These are phyloP conservation scores for Pestalotiopsis sp. DNA, from an alignment of 2,329 filamentous ascomycete species.

Conservation along the genomic window DNA sequence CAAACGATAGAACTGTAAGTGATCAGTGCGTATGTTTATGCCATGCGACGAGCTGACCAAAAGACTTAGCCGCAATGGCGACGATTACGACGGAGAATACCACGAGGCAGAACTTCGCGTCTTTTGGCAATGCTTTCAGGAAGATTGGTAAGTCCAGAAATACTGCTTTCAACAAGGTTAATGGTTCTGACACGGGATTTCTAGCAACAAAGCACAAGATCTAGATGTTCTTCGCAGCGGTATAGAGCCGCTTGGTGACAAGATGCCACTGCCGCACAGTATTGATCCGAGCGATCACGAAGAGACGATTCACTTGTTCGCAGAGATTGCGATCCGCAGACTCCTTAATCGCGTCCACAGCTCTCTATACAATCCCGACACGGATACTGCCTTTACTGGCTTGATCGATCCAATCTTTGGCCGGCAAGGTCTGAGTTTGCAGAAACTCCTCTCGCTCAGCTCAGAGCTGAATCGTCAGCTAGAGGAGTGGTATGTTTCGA, in stretches of 20 bases:
- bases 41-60: constrained; percentile 9
- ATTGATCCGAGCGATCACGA: constrained; percentile 34
- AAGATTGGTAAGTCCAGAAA: constrained; percentile 61
- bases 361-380: constrained; percentile 39
- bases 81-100: constrained; percentile 22
- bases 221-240: constrained; percentile 45
- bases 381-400: constrained; percentile 22
- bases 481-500: constrained; percentile 40
- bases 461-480: constrained; percentile 40
- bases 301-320: constrained; percentile 40
- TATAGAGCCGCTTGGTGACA: constrained; percentile 38
- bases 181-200: not conserved
- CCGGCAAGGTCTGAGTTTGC: constrained; percentile 30
- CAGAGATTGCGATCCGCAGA: constrained; percentile 43
- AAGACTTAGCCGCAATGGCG: constrained; percentile 20
- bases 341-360: constrained; percentile 45
- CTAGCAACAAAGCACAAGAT: constrained; percentile 71
- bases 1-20: constrained; percentile 32
- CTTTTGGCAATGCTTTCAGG: constrained; percentile 74
- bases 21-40: not conserved
- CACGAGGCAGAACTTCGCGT: constrained; percentile 57
- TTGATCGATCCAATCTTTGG: constrained; percentile 23
- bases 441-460: constrained; percentile 33
- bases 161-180: not conserved
- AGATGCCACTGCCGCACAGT: constrained; percentile 37